Conservation (phyloP, 2,329 filamentous ascomycete genomes). For the Curvularia verruculosa region DNA sequence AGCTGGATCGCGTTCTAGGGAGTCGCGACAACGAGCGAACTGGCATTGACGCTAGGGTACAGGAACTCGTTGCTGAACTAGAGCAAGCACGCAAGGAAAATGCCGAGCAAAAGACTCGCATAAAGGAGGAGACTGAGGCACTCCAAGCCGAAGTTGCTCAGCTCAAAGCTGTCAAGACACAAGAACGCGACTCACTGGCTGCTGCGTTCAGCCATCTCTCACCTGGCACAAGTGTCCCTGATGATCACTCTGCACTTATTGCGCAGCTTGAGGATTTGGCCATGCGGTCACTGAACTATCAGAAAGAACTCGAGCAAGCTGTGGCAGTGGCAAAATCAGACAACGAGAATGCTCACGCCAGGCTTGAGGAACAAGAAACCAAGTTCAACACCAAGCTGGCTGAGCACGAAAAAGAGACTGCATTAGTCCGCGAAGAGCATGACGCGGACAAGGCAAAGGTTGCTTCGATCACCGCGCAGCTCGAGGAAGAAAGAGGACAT, state of each 20-base stretch:
- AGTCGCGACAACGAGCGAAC: slow-evolving; percentile 82
- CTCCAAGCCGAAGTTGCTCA: slow-evolving; percentile 64
- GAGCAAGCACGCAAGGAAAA: slow-evolving; percentile 62
- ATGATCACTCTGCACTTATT: slow-evolving; percentile 48
- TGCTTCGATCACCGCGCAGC: slow-evolving; percentile 56
- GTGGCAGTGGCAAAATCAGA: slow-evolving; percentile 55
- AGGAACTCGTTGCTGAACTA: slow-evolving; percentile 72
- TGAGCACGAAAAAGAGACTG: slow-evolving; percentile 47
- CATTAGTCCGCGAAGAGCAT: slow-evolving; percentile 52
- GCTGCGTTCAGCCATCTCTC: slow-evolving; percentile 49
- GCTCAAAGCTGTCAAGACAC: slow-evolving; percentile 52
- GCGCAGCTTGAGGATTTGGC: slow-evolving; percentile 54
- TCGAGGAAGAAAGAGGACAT: slow-evolving; percentile 72
- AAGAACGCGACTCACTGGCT: slow-evolving; percentile 37
- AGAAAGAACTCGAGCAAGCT: slow-evolving; percentile 54
- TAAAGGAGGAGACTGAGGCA: slow-evolving; percentile 51
- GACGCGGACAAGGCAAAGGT: slow-evolving; percentile 56
- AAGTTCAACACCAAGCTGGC: slow-evolving; percentile 47
- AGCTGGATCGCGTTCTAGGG: slow-evolving; percentile 82
- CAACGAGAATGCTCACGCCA: slow-evolving; percentile 51
- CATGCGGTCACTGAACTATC: slow-evolving; percentile 51
- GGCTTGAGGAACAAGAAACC: slow-evolving; percentile 50
- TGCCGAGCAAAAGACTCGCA: slow-evolving; percentile 57
- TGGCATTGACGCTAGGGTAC: slow-evolving; percentile 70
- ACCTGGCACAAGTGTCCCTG: slow-evolving; percentile 42